Evolutionary conservation across 148 eudicot genomes (phyloP), one percentile per base, ranked within the genome.

Genomic region (Silene uniflora): DNA sequence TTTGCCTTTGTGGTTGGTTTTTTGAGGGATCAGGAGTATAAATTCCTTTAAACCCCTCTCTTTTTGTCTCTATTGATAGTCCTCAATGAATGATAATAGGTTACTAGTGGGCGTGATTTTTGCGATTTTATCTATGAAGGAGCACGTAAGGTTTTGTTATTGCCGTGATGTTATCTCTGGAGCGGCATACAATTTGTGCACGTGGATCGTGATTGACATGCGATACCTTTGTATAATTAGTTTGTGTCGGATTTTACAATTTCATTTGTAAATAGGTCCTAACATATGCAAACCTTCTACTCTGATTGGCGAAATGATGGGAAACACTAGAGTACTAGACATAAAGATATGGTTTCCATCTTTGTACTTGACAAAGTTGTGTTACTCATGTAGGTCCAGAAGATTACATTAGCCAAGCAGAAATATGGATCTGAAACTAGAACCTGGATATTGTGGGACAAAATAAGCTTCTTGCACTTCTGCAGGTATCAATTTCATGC

Each of bases 281-380:
- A 66, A 47, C 52, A 70, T 65, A 70, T 65, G 67, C 58, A 39
- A 14, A 52, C 6, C n/a, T 69, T 13, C 44, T 24, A 68, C 29
- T 56, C 25, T 62, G 29, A 19, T 63, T 62, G 47, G 49, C 32
- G 27, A 61, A 69, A 29, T 71, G 69, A 77, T 78, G 42, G 16
- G 64, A 72, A 39, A 16, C 17, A 21, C 60, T 35, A 55, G 65
- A 72, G 10, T 16, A 21, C 60, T 35, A 39, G 65, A 72, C 80
- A 71, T 49, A 25, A 71, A 24, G 42, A 71, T 60, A 71, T 78
- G 65, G 75, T 54, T 63, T 75, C 46, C 11, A 35, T 69, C 8
- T 46, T 69, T 70, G 47, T n/a, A 79, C 54, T 47, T 71, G 67
- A 69, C 12, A 23, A 55, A 49, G 58, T 35, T 58, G 62, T 52